Conservation (phyloP, 2,329 filamentous ascomycete species). For the Drechslerella dactyloides region DNA sequence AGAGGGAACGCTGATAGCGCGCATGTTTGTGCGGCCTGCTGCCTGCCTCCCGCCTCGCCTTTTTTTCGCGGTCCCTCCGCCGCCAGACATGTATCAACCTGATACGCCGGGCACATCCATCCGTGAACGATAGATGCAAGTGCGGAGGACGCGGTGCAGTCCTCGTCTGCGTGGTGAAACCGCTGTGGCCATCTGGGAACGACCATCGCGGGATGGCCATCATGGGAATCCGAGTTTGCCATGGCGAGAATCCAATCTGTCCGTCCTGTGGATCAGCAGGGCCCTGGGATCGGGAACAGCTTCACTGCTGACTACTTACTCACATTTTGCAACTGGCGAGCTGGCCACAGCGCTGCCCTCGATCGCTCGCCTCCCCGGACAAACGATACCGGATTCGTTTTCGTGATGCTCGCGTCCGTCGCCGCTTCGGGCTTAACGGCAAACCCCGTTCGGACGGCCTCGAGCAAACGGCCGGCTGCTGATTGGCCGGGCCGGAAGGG, state of each 20-base stretch:
- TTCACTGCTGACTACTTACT: too few species aligned
- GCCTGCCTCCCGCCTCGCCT: conserved; percentile 29
- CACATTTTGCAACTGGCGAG: background rate
- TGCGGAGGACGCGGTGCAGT: too few species aligned
- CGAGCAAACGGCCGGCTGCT: conserved; percentile 3
- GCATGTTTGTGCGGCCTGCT: conserved; percentile 2
- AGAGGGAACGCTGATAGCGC: background rate
- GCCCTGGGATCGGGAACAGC: background rate
- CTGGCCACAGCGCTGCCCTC: background rate
- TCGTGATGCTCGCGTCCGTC: conserved; percentile 30
- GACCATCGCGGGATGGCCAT: background rate
- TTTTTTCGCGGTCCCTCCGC: conserved; percentile 20
- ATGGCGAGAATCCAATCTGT: too few species aligned
- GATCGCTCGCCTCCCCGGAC: background rate
- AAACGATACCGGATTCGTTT: background rate
- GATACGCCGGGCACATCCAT: too few species aligned
- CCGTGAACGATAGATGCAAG: too few species aligned
- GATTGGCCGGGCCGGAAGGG: conserved; percentile 23
- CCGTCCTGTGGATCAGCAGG: conserved; percentile 51
- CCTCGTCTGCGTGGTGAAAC: too few species aligned
- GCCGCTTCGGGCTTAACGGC: conserved; percentile 18
- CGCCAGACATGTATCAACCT: background rate
- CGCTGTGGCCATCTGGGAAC: too few species aligned
- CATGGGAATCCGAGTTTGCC: background rate
- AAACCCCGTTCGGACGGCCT: background rate